Base-by-base conservation (phyloP, 441 rosid genomes). In the Pelargonium cotyledonis region DNA sequence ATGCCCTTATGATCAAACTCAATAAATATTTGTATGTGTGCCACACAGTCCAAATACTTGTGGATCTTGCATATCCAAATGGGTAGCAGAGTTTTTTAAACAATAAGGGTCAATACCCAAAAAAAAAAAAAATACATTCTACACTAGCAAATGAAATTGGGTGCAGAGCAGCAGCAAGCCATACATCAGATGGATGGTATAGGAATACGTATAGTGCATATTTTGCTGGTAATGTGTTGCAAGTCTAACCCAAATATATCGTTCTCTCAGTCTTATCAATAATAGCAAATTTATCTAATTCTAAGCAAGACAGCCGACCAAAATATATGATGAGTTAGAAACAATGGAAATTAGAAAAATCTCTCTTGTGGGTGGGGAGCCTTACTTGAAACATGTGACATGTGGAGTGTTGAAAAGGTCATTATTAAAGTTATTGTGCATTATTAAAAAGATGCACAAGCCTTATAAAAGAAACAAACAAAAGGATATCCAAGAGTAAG, bases 321-420 rank as follows among this genome's bases (percentile, higher is more conserved):
- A 53, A 53, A 53, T 18, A 53, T 53, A 53, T 8, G 14, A 46
- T 14, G n/a, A 9, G 2, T 15, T 6, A 15, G 60, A 6, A 7
- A 3, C 21, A 53, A 6, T 6, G 6, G 15, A 53, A 53, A 35
- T 35, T 35, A 35, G 40, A 35, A 35, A 35, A 35, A 35, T 35
- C 40, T 35, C 40, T 35, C 6, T 35, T 35, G n/a, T 6, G 4
- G 7, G 35, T 29, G 35, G 35, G 35, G 35, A 18, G 58, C 16
- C 15, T 11, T 51, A 51, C 15, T 51, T 21, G 41, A 55, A 21
- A 26, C 16, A 44, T 26, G 10, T 29, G 35, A 46, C 70, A 70
- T 61, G 15, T 51, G 47, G 41, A 14, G 47, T 72, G 75, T 61
- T 35, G 12, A 19, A 18, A 72, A 60, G 67, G 70, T 47, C 15